Percentiles rank a stretch among this genome's conserved stretches.
These are phyloP conservation scores for Wilcoxina mikolae DNA, from an alignment of 495 filamentous ascomycete genomes.

Conservation along the genomic window DNA sequence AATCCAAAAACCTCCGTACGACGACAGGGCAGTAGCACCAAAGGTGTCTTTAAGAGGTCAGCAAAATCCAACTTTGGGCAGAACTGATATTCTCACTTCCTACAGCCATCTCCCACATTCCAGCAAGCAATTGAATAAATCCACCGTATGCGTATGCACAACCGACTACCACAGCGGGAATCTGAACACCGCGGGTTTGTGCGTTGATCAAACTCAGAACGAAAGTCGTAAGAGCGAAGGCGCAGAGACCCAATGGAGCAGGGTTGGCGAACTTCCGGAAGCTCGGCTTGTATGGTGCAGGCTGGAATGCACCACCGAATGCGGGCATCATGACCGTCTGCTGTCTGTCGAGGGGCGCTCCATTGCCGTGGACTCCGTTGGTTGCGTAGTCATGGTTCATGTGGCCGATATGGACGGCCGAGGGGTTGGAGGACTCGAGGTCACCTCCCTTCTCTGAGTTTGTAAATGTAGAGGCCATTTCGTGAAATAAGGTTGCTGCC, in stretches of 20 bases:
- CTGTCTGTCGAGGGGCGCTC: constrained; percentile 43
- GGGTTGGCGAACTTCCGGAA: constrained; percentile 80
- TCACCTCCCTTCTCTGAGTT: constrained; percentile 4
- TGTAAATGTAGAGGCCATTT: neutral
- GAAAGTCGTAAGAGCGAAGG: constrained; percentile 94
- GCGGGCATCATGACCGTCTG: constrained; percentile 50
- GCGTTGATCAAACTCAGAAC: constrained; percentile 79
- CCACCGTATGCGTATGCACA: constrained; percentile 71
- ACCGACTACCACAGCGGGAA: constrained; percentile 54
- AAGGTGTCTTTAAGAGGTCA: constrained; percentile 50
- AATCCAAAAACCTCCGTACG: constrained; percentile 97
- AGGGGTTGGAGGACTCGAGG: neutral
- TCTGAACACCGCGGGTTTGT: constrained; percentile 41
- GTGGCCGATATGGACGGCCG: neutral
- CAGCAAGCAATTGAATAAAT: constrained; percentile 78
- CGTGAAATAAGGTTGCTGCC: neutral
- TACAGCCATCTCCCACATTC: constrained; percentile 99
- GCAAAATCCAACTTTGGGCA: neutral
- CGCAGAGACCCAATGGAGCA: constrained; percentile 68
- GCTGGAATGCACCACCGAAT: constrained; percentile 94
- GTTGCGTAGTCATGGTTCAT: neutral
- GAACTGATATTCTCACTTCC: constrained; percentile 38
- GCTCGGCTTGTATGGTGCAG: constrained; percentile 69
- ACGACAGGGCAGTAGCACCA: constrained; percentile 89
- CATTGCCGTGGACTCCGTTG: neutral